Evolutionary conservation across 192 early-diverging fungal species (phyloP).

Genomic region (Backusella liffmaniae): DNA sequence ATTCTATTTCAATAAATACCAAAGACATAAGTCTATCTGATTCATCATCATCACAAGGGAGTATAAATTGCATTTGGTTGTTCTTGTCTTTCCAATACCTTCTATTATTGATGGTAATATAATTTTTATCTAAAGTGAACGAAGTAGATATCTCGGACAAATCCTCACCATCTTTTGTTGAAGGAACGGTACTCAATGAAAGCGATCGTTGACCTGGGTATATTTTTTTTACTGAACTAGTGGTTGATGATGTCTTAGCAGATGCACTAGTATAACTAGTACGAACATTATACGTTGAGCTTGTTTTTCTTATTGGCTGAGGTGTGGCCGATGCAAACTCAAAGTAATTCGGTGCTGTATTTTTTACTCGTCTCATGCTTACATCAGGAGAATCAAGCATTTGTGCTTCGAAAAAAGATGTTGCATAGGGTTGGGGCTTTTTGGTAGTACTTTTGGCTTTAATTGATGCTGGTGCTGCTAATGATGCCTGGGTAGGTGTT

Average conservation of each 20-base stretch:
- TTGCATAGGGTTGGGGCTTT: neutral
- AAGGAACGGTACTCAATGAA: neutral
- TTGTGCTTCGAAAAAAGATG: neutral
- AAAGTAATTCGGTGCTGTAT: neutral
- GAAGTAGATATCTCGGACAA: neutral
- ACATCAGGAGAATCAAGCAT: neutral
- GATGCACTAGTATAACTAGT: neutral
- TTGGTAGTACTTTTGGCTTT: neutral
- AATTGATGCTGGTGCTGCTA: neutral
- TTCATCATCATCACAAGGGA: constrained; percentile 18
- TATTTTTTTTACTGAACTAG: neutral
- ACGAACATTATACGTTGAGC: neutral
- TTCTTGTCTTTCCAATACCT: neutral
- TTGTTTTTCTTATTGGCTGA: neutral
- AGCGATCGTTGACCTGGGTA: neutral
- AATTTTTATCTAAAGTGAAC: neutral
- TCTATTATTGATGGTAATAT: neutral
- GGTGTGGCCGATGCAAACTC: neutral
- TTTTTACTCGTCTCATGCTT: neutral
- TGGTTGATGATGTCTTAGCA: neutral
- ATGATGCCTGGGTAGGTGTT: neutral
- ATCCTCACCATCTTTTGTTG: neutral
- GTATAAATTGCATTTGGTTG: neutral
- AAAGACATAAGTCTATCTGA: constrained; percentile 9
- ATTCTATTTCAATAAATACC: neutral